Percentiles rank a stretch among this genome's conserved stretches.
These are phyloP conservation scores for Chaetomium cochliodes DNA, from an alignment of 495 filamentous ascomycete genomes.

Conservation along the genomic window DNA sequence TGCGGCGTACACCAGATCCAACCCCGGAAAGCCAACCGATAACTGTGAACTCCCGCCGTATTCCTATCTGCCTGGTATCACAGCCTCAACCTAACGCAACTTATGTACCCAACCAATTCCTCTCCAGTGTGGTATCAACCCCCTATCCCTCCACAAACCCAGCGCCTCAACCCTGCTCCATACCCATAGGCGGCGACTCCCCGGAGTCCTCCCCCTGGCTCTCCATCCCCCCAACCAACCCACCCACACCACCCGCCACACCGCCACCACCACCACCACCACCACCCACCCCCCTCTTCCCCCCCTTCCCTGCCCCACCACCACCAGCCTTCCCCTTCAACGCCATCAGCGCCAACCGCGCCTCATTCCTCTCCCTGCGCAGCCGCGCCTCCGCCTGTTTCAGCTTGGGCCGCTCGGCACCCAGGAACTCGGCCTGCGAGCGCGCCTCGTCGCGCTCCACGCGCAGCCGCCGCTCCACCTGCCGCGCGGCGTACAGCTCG, in stretches of 20 bases:
- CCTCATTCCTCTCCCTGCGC: conserved; percentile 34
- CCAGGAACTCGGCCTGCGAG: conserved; percentile 21
- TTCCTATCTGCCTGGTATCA: neutral
- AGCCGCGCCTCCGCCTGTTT: conserved; percentile 23
- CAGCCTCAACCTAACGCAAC: neutral
- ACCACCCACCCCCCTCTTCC: conserved; percentile 8
- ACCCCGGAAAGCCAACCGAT: neutral
- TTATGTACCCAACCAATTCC: neutral
- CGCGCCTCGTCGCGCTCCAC: conserved; percentile 32
- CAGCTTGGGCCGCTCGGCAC: conserved; percentile 15
- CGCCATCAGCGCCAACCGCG: conserved; percentile 14
- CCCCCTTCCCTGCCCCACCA: conserved; percentile 25
- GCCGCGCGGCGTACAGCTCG: conserved; percentile 33
- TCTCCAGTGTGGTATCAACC: neutral
- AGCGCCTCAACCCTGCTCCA: conserved; percentile 12
- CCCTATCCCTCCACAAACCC: no score
- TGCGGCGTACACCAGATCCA: neutral
- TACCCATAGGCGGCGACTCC: conserved; percentile 6
- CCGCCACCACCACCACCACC: neutral
- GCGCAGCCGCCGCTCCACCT: conserved; percentile 30
- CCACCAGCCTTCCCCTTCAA: neutral
- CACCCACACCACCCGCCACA: neutral
- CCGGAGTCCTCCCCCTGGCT: conserved; percentile 14
- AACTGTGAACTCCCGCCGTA: neutral
- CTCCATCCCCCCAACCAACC: neutral